These are phyloP conservation scores for Colletotrichum chrysophilum DNA, from an alignment of 2,329 filamentous ascomycete genomes.

Conservation along the genomic window DNA sequence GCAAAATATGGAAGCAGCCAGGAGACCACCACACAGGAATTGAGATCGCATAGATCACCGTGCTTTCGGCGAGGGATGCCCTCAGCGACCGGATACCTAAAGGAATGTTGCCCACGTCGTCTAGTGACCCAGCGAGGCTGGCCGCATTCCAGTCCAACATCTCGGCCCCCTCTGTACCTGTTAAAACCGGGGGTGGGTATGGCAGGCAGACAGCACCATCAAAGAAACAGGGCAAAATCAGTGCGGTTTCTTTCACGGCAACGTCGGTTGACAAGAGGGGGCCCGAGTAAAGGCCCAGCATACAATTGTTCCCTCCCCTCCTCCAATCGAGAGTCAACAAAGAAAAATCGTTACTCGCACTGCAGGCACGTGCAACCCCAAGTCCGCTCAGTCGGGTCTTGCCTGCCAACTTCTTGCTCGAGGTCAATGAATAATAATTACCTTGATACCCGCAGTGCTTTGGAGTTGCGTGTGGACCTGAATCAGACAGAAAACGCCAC, in stretches of 20 bases:
- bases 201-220: neutral
- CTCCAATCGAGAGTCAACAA: constrained; percentile 3
- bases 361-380: neutral
- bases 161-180: neutral
- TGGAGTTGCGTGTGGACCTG: neutral
- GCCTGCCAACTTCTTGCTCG: neutral
- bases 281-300: neutral
- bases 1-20: constrained; percentile 15
- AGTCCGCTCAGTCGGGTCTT: neutral
- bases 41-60: constrained; percentile 15
- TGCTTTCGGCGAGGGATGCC: constrained; percentile 17
- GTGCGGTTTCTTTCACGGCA: neutral
- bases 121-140: constrained; percentile 18
- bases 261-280: constrained; percentile 1
- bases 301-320: neutral
- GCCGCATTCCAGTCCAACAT: constrained; percentile 20
- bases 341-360: neutral
- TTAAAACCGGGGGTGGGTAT: constrained; percentile 2
- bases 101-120: constrained; percentile 20
- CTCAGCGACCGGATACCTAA: constrained; percentile 1
- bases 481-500: neutral
- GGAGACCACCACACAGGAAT: constrained; percentile 15
- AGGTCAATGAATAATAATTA: neutral
- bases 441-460: neutral
- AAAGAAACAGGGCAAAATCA: neutral